Evolutionary conservation across 2,329 filamentous ascomycete genomes (phyloP), one percentile per base, ranked within the genome.

Genomic region (Diplodia scrobiculata): DNA sequence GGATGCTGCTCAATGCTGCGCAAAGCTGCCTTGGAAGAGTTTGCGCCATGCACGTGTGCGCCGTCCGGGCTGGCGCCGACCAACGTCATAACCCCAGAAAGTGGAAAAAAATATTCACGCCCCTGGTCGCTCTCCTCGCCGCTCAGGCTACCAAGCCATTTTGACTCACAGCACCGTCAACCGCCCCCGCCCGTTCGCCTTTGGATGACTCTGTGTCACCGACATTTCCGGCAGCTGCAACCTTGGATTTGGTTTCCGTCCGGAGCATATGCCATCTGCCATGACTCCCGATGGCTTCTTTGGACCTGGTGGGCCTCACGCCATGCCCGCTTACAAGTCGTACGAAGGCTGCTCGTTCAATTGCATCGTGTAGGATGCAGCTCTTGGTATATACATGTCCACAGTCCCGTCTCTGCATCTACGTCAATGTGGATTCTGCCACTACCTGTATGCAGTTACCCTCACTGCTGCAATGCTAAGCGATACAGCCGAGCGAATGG

Each of bases 11-110:
- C 58, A 62, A 50, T 36, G 27, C 38, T 27, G 21, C 38, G 19
- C 38, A 21, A 32, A 29, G 38, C 41, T 45, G 41, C 41, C 41
- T 45, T 45, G 58, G n/a, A 50, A 62, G 58, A 50, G 21, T 50
- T 62, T 62, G 41, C 58, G 45, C 45, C 45, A 25, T 50, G 55
- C 55, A 60, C 55, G 55, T 62, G 58, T 50, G 25, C 45, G 58
- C 27, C 58, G 45, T 9, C 29, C 29, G 29, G 29, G 29, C 29
- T 32, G 29, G 29, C 58, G 14, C 19, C 25, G 38, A 32, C 34
- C 55, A n/a, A 60, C 55, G 55, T 60, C 55, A 60, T 60, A 60
- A 54, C 55, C 55, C 55, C 41, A 48, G 38, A 38, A 60, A 60
- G 45, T 17, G 19, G 21, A 60, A 60, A 60, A 29, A 60, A 59